phyloP scores from a whole-genome alignment of 164 flowering plant species.

The Vitis cinerea region DNA sequence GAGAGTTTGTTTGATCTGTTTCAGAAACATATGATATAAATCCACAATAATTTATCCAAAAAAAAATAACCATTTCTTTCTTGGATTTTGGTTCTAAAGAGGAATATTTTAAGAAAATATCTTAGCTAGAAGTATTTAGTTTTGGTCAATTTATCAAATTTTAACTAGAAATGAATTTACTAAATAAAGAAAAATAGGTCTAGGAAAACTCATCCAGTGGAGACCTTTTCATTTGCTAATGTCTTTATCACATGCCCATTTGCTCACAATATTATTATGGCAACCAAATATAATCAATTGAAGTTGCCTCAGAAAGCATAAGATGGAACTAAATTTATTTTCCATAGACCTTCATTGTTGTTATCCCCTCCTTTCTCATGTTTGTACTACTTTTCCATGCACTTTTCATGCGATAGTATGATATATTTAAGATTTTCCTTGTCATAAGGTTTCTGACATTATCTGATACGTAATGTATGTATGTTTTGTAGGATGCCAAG shows the following conservation, averaged over 20 bases:
- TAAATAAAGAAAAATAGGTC: neutral
- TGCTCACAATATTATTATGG: too few species aligned
- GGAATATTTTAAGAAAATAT: neutral
- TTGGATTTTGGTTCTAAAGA: neutral
- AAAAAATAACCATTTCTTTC: too few species aligned
- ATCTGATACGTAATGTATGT: neutral
- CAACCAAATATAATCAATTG: too few species aligned
- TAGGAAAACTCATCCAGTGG: too few species aligned
- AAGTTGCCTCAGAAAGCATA: too few species aligned
- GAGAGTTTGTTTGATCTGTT: slow-evolving; percentile 14
- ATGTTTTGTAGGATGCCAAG: slow-evolving; percentile 75
- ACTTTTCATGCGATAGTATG: neutral
- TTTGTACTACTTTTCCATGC: too few species aligned
- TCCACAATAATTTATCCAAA: too few species aligned
- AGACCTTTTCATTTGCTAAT: too few species aligned
- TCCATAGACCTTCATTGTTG: too few species aligned
- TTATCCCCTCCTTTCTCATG: too few species aligned
- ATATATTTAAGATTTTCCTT: neutral
- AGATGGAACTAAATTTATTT: too few species aligned
- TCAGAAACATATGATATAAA: neutral
- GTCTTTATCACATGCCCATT: neutral
- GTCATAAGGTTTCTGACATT: neutral
- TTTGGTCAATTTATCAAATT: neutral
- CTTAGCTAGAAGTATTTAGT: neutral
- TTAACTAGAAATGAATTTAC: neutral